Base-by-base conservation (phyloP, 768 basidiomycete genomes). In the Russula vinacea region DNA sequence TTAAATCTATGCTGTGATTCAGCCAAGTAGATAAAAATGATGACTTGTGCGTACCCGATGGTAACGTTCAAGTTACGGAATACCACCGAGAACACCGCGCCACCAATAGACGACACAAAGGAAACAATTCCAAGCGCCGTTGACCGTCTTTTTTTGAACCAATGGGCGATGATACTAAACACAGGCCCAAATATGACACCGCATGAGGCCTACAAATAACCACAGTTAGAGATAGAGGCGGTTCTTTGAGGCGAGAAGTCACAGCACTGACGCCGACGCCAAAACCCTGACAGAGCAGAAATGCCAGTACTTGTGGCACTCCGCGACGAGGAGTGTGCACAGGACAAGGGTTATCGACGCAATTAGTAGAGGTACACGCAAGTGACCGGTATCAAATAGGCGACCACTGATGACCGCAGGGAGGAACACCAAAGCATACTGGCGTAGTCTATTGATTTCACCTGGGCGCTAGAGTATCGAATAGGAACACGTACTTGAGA, bases 221-320 rank as follows among this genome's bases (percentile, higher is more conserved):
- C 17, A 47, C 33, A 11, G 26, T 37, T 51, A 33, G 54, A 16
- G 3, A 13, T n/a, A 9, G 8, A 8, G 40, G 37, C 10, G 14
- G 17, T 56, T 35, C 11, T 17, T 24, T 26, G 13, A 24, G 49
- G 49, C 11, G 19, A 19, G 44, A 17, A 35, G 40, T 2, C 16
- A 14, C 13, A 67, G 24, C 5, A 75, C 86, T 65, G 64, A 88
- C 84, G 26, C 90, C 90, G 16, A 84, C 73, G 0, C 80, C 81
- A 42, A 91, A 68, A 0, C 90, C 90, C 71, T 92, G 90, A 64
- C 83, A 89, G 0, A 92, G 78, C 24, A 92, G 69, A 91, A 87
- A 8, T 92, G 88, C 90, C 90, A 92, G 69, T 85, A 92, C 62
- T 79, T 63, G 13, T 76, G 86, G 70, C 90, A 92, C 76, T 91